Evolutionary conservation across 139 green algal genomes (phyloP), one percentile per base, ranked within the genome.

Genomic region (Diplosphaera chodatii): DNA sequence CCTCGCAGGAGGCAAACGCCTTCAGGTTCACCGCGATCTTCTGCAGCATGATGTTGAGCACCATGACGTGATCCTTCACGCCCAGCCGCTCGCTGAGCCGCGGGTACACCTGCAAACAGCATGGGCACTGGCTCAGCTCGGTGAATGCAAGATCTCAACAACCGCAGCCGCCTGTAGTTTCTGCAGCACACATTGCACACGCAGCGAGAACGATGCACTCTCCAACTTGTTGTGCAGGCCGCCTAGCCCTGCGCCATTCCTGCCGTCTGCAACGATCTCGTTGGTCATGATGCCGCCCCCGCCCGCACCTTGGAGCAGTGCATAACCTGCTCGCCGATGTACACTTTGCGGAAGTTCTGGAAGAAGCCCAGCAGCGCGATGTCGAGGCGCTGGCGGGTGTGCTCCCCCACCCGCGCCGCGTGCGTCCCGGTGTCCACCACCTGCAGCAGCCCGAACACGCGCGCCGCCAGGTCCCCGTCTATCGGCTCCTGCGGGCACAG

Each of bases 251-350:
- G n/a, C n/a, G n/a, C n/a, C n/a, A n/a, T n/a, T n/a, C n/a, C n/a
- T n/a, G n/a, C n/a, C n/a, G n/a, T n/a, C n/a, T n/a, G n/a, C n/a
- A n/a, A n/a, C n/a, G n/a, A n/a, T n/a, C n/a, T n/a, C n/a, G n/a
- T n/a, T n/a, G n/a, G n/a, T n/a, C n/a, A n/a, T n/a, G n/a, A n/a
- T n/a, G n/a, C n/a, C n/a, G n/a, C n/a, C n/a, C n/a, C n/a, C n/a
- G n/a, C n/a, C 22, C 48, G 13, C 22, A 80, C 93, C 82, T 96
- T 97, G 83, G 80, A 91, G 79, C 84, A 90, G 78, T 98, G 94
- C 88, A 98, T 95, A 34, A 96, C 92, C 82, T 97, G 88, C 80
- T 98, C 93, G 3, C 93, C 95, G 1, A 99, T 88, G 79, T 99
- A 99, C 25, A 97, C 91, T 71, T 92, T 96, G 1, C 95, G 79